Evolutionary conservation across 208 protist species (phyloP), one percentile per base, ranked within the genome.

Genomic region (Leptomonas pyrrhocoris): DNA sequence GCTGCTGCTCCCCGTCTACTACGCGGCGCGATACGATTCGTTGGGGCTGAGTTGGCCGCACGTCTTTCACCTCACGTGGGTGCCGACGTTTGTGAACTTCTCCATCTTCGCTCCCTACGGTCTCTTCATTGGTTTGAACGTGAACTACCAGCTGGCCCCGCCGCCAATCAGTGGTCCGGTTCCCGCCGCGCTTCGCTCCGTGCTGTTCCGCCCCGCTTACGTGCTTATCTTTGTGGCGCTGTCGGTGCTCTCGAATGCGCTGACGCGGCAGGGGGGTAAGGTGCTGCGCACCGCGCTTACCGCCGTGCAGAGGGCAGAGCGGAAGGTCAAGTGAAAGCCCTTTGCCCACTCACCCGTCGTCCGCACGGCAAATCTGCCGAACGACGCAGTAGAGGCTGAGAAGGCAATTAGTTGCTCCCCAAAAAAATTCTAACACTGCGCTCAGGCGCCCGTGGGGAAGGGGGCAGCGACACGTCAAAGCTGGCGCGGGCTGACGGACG

Each of bases 111-210:
- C 73, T 13, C 62, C 79, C 6, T 79, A 74, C 46, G 78, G 71
- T 13, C 65, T 85, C 36, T 50, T 94, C 13, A 78, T 79, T 21
- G 89, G 89, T 2, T 73, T 94, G 36, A 94, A 94, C 63, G 40
- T 94, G 1, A 89, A 94, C 57, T 94, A 94, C 67, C 86, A 89
- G 81, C 64, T 94, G 6, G 81, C 80, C 53, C 89, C 89, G 19
- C 86, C 89, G 34, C 78, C 66, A 9, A 68, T 85, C 19, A 69
- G 70, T 48, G 60, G 67, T 11, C 16, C 48, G 19, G 73, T 64
- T 9, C 60, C 54, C 15, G 45, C 69, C 2, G 45, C 77, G 18
- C 58, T 80, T 25, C 48, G 54, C 51, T 54, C 54, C 5, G 30
- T 57, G 36, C 75, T 77, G 34, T 94, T 92, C 62, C 75, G 85